Evolutionary conservation across 2,329 filamentous ascomycete species (phyloP).

Genomic region (Penicillium sumatraense): DNA sequence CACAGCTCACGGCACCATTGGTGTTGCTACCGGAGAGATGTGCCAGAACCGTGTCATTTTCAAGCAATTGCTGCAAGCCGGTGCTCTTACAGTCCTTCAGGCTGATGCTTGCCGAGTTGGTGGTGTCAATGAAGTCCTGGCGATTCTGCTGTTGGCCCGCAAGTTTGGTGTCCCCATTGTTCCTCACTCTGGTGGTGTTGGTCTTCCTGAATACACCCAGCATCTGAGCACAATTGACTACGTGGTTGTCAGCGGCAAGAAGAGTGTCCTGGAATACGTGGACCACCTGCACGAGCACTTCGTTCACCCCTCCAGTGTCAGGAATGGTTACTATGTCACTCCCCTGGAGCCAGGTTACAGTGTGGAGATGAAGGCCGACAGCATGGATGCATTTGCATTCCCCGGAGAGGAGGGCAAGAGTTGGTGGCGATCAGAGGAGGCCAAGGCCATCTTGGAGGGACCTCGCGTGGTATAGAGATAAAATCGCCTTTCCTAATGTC

Average conservation of each 20-base stretch:
- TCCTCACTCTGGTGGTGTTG: conserved; percentile 87
- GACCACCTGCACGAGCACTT: conserved; percentile 96
- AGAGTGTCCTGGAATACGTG: conserved; percentile 85
- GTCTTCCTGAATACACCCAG: conserved; percentile 91
- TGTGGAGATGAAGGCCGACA: conserved; percentile 89
- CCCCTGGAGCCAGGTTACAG: conserved; percentile 83
- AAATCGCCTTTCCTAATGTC: conserved; percentile 7
- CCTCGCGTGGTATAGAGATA: conserved; percentile 37
- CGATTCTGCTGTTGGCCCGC: conserved; percentile 80
- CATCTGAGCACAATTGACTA: conserved; percentile 93
- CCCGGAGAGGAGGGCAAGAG: conserved; percentile 77
- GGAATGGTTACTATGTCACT: conserved; percentile 86
- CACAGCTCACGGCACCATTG: conserved; percentile 64
- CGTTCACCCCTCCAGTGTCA: conserved; percentile 76
- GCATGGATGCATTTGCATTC: conserved; percentile 79
- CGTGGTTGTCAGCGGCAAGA: conserved; percentile 80
- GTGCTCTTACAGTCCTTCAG: conserved; percentile 85
- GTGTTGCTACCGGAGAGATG: conserved; percentile 92
- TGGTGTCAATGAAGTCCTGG: conserved; percentile 88
- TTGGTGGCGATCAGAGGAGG: conserved; percentile 85
- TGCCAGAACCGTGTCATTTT: conserved; percentile 93
- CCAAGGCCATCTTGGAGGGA: conserved; percentile 72
- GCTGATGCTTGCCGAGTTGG: conserved; percentile 89
- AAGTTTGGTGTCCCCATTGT: conserved; percentile 77
- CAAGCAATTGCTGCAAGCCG: conserved; percentile 82